Conservation (phyloP, 2,329 filamentous ascomycete genomes). For the Penicillium sp. region DNA sequence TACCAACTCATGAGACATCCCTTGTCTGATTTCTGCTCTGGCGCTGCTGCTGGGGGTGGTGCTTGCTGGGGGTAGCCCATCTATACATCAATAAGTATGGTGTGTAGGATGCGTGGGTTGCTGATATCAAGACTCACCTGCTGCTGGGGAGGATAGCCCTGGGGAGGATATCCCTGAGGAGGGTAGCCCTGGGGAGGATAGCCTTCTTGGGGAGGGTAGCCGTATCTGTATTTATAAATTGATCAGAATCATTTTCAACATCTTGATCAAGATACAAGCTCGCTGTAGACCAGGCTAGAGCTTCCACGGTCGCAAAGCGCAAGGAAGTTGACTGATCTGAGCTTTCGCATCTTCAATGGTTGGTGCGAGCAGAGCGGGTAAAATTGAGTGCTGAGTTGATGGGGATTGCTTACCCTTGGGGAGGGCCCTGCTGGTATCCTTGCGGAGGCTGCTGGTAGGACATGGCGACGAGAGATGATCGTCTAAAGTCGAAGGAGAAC, state of each 20-base stretch:
- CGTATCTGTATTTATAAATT: constrained; percentile 24
- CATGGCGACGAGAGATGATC: constrained; percentile 31
- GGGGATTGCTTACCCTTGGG: too few relatives aligned
- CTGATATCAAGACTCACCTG: neutral
- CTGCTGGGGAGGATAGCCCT: constrained; percentile 29
- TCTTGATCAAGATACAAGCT: neutral
- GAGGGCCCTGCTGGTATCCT: constrained; percentile 9
- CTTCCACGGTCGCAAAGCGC: neutral
- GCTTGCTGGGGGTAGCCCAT: neutral
- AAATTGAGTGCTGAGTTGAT: too few relatives aligned
- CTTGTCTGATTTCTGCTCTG: constrained; percentile 31
- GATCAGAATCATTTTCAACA: neutral
- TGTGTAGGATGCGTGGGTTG: too few relatives aligned
- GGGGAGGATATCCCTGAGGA: neutral
- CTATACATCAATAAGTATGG: neutral
- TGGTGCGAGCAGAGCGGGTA: too few relatives aligned
- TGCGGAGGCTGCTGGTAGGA: constrained; percentile 42
- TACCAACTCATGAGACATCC: constrained; percentile 55
- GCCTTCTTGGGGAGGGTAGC: neutral
- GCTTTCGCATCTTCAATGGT: too few relatives aligned
- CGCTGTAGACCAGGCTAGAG: neutral
- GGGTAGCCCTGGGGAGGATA: neutral
- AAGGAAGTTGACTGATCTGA: too few relatives aligned
- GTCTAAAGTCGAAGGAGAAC: neutral
- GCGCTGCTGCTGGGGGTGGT: constrained; percentile 26